Base-by-base conservation (phyloP, 768 basidiomycete species). In the Hygrocybe coccinea region DNA sequence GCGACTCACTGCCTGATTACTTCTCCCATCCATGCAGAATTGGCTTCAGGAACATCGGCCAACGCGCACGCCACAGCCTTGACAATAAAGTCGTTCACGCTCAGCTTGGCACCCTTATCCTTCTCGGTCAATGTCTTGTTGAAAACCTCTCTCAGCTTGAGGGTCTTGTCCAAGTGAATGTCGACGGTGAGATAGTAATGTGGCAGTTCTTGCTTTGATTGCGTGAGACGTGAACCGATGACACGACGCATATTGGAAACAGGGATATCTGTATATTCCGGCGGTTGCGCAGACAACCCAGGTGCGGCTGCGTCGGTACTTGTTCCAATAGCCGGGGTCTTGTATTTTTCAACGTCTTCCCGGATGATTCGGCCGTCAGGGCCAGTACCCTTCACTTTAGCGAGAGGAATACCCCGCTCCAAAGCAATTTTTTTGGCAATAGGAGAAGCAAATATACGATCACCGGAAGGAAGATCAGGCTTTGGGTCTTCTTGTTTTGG, bases 1-100 rank as follows among this genome's bases (percentile, higher is more conserved):
- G 33, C 72, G n/a, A 61, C 94, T 64, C 69, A 97, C 95, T 90
- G 89, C 73, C 97, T 79, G 72, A 99, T 95, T 55, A 86, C 81
- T 60, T 99, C 95, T 60, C 95, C 95, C 58, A 97, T 72, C 97
- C 95, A 98, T 11, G 95, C 94, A 50, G 93, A 91, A 78, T 99
- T 99, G 62, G 87, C 95, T 69, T 98, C 97, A 45, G 97, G 97
- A 29, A 98, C 95, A 65, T 98, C 97, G 41, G 82, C 80, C 49
- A 98, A 79, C 1, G 97, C 95, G 64, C 92, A 88, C 8, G 89
- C 84, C 33, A 89, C 84, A 4, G 93, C 97, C 74, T 99, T 99
- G 67, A 98, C 85, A 65, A 99, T 83, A 69, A 99, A 99, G 74
- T 99, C 97, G 71, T 98, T 98, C 56, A 99, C 91, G 62, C 91